Percentiles rank a stretch among this genome's conserved stretches.
phyloP scores from a whole-genome alignment of 2,329 filamentous ascomycete species.

The Fusarium piperis region DNA sequence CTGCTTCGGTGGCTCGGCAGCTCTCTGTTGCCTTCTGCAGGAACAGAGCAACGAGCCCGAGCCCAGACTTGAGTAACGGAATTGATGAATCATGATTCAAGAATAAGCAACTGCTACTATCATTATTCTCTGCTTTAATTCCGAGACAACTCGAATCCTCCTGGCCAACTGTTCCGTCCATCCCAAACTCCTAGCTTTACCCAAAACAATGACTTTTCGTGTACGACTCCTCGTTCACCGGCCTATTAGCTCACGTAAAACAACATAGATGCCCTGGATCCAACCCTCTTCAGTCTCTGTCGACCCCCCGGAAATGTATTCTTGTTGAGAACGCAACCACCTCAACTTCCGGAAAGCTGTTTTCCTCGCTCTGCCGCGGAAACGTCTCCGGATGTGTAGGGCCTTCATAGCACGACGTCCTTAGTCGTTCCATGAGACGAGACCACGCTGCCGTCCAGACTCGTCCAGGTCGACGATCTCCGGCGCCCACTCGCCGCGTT shows the following conservation, averaged over 20 bases:
- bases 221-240: not conserved
- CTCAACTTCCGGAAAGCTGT: not conserved
- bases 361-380: not conserved
- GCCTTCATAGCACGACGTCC: constrained; percentile 5
- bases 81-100: not conserved
- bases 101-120: not conserved
- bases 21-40: not conserved
- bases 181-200: constrained; percentile 1
- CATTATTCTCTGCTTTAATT: not conserved
- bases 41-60: not conserved
- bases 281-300: not conserved
- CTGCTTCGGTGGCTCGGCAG: not conserved
- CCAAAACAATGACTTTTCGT: not conserved
- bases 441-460: constrained; percentile 59
- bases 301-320: not conserved
- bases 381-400: not conserved
- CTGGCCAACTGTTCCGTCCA: not conserved
- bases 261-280: not conserved
- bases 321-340: not conserved
- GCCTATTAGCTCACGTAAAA: not conserved
- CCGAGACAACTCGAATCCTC: not conserved
- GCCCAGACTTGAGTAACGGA: not conserved
- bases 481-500: constrained; percentile 63
- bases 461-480: constrained; percentile 64
- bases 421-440: constrained; percentile 60